Evolutionary conservation across 768 basidiomycete genomes (phyloP), one percentile per base, ranked within the genome.

Genomic region (Kwoniella pini): DNA sequence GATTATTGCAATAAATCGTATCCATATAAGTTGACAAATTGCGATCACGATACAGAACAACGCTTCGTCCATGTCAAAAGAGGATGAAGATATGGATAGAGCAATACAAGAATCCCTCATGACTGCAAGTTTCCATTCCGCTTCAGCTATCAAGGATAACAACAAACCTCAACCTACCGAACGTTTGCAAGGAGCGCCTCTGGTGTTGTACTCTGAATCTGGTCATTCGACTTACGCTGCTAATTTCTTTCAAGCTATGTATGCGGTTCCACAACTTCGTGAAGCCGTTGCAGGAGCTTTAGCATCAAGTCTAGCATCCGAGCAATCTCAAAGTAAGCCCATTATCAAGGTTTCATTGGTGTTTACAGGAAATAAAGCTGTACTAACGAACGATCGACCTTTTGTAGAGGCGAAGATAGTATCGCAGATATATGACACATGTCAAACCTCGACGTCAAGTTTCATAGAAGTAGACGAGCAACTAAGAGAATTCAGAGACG

Each of bases 101-200:
- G 73, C 73, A 4, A 70, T 75, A n/a, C 71, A 72, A 49, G 70
- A 75, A 45, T 75, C 73, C 3, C 62, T 75, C n/a, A 75, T 75
- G 73, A 75, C 73, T 1, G 73, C 73, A 4, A 69, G 67, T 10
- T 72, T 75, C 46, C 73, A 75, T 44, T 72, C 70, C 4, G 68
- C 68, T 21, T 67, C 70, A 5, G 70, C 65, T 10, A 24, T 63
- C 11, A 36, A 52, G 33, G 62, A 67, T 13, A 49, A 48, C 9
- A 61, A 70, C n/a, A 59, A 49, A 36, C 70, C 70, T n/a, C 30
- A 27, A 21, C 57, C 65, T 2, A 21, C 17, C 3, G 48, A 48
- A 4, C 15, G 70, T 17, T 24, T 45, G 43, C 42, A 57, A 3
- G 70, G 73, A 66, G 66, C 73, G 70, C 73, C 73, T 1, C 48